Evolutionary conservation across 371 early-diverging fungal genomes (phyloP).

Genomic region (Zychaea mexicana): DNA sequence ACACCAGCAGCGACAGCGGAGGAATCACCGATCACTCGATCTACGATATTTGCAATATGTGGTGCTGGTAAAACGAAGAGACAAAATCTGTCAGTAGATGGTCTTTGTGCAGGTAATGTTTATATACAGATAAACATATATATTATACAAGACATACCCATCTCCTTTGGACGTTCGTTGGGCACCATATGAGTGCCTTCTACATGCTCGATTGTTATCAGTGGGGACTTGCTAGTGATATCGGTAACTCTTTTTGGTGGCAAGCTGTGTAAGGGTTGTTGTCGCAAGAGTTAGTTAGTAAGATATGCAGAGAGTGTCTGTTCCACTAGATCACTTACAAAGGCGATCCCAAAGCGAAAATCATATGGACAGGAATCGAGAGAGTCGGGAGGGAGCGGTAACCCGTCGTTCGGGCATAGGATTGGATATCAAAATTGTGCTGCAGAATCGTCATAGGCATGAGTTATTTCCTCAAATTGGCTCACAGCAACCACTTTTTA

Average conservation of each 20-base stretch:
- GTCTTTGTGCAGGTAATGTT: neutral
- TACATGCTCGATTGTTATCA: conserved; percentile 20
- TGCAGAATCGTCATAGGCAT: neutral
- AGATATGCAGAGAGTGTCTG: too few relatives aligned
- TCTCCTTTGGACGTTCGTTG: conserved; percentile 26
- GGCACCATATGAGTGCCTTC: conserved; percentile 45
- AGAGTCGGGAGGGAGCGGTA: conserved; percentile 13
- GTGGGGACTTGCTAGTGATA: conserved; percentile 7
- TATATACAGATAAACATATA: neutral
- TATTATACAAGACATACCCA: neutral
- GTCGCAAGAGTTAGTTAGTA: neutral
- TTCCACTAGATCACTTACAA: conserved; percentile 14
- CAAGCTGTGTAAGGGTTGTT: neutral
- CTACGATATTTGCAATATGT: neutral
- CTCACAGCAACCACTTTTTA: too few relatives aligned
- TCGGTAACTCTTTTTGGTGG: neutral
- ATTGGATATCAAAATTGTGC: conserved; percentile 22
- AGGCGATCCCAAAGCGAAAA: conserved; percentile 16
- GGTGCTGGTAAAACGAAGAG: neutral
- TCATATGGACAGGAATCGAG: conserved; percentile 18
- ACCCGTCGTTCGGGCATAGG: conserved; percentile 14
- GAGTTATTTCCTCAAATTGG: too few relatives aligned
- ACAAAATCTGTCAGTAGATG: neutral
- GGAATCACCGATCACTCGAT: neutral
- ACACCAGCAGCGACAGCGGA: neutral